Evolutionary conservation across 208 protist species (phyloP).

Genomic region (Crithidia mellificae): DNA sequence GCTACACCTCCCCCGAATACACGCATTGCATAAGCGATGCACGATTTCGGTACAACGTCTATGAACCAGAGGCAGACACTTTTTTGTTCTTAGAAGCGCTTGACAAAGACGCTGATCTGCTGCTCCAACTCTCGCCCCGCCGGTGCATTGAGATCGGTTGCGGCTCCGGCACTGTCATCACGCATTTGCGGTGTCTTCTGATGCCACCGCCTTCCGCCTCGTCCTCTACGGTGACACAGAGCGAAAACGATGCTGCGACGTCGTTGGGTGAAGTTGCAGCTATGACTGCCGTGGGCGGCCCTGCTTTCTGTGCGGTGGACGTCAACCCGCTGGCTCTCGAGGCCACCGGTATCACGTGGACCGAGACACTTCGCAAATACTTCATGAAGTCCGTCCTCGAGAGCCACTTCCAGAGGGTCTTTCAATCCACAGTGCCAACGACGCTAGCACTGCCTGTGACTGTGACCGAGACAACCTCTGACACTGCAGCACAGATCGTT

Average conservation of each 20-base stretch:
- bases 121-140: slow-evolving; percentile 40
- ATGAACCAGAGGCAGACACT: slow-evolving; percentile 90
- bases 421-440: background rate
- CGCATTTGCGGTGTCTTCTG: slow-evolving; percentile 59
- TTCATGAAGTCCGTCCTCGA: slow-evolving; percentile 14
- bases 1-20: slow-evolving; percentile 80
- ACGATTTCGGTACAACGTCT: slow-evolving; percentile 71
- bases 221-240: background rate
- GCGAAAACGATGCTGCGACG: background rate
- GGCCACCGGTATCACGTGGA: slow-evolving; percentile 76
- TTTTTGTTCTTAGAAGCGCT: slow-evolving; percentile 86
- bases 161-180: slow-evolving; percentile 83
- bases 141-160: slow-evolving; percentile 83
- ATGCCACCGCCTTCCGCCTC: slow-evolving; percentile 1
- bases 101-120: slow-evolving; percentile 49
- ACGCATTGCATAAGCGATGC: slow-evolving; percentile 77
- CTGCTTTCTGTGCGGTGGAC: slow-evolving; percentile 66
- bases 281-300: slow-evolving; percentile 5
- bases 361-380: slow-evolving; percentile 43
- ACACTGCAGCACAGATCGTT: too few relatives aligned
- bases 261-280: background rate
- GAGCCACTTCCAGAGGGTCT: background rate
- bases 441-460: slow-evolving; percentile 17
- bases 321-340: slow-evolving; percentile 84
- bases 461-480: background rate